Evolutionary conservation across 2,329 filamentous ascomycete species (phyloP).

Genomic region (Aspergillus pseudoglaucus): DNA sequence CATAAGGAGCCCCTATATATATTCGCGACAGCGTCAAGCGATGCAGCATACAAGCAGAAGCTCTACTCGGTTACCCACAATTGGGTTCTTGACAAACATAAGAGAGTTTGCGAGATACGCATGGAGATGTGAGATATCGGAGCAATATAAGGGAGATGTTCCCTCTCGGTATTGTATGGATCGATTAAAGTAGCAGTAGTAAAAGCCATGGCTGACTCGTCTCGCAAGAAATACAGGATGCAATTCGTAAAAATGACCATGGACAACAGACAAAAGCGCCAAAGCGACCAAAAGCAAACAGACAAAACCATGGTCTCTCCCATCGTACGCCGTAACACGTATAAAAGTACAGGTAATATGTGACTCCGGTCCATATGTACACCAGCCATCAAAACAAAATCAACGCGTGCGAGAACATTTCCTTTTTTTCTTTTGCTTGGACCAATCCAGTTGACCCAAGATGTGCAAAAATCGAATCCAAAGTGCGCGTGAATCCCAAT

Average conservation of each 20-base stretch:
- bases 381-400: background rate
- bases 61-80: no score
- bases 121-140: no score
- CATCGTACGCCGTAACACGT: background rate
- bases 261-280: background rate
- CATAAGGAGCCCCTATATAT: no score
- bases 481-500: no score
- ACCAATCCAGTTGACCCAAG: background rate
- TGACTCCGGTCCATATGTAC: background rate
- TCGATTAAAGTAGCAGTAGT: background rate
- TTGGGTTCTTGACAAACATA: background rate
- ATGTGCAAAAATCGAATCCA: background rate
- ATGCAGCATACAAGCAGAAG: no score
- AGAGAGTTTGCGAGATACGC: no score
- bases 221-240: background rate
- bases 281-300: background rate
- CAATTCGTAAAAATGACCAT: background rate
- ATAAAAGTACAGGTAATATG: background rate
- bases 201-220: background rate
- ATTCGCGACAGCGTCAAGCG: no score
- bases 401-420: background rate
- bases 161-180: no score
- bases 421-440: no score
- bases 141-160: no score
- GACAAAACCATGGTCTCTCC: background rate